phyloP scores from a whole-genome alignment of 129 eudicot genomes.

The Helianthus tuberosus region DNA sequence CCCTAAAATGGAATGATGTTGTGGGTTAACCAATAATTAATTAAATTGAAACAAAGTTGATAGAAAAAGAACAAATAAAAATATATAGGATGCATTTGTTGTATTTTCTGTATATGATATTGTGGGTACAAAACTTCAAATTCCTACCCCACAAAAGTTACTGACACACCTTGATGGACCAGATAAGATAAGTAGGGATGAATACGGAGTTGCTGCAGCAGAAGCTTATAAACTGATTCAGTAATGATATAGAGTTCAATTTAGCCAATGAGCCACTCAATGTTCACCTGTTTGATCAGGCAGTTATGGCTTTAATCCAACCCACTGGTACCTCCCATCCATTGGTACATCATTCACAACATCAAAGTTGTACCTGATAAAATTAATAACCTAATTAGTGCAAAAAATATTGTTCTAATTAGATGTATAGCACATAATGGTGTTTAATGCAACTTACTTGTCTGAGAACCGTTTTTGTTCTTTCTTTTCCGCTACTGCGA shows the following conservation, averaged over 20 bases:
- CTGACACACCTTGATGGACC: constrained; percentile 34
- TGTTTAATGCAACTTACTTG: constrained; percentile 49
- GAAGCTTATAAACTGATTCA: constrained; percentile 40
- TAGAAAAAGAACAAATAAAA: constrained; percentile 2
- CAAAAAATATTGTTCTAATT: not conserved
- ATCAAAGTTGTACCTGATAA: constrained; percentile 77
- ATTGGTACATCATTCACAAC: constrained; percentile 69
- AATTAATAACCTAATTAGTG: constrained; percentile 24
- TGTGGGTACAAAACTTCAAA: constrained; percentile 24
- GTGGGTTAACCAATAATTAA: not conserved
- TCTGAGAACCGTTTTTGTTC: constrained; percentile 63
- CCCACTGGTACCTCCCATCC: constrained; percentile 88
- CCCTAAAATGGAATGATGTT: constrained; percentile 10
- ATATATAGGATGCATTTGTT: not conserved
- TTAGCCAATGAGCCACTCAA: no score
- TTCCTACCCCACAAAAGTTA: constrained; percentile 39
- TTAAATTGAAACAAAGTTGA: not conserved
- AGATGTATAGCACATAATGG: not conserved
- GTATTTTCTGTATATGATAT: not conserved
- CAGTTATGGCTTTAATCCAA: constrained; percentile 59
- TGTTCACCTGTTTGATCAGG: not conserved
- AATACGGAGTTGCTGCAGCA: constrained; percentile 30
- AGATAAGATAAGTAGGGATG: not conserved
- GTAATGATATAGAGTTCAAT: constrained; percentile 16
- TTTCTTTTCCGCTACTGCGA: constrained; percentile 55